Base-by-base conservation (phyloP, 2,329 filamentous ascomycete genomes). In the Cladosporium sp. region DNA sequence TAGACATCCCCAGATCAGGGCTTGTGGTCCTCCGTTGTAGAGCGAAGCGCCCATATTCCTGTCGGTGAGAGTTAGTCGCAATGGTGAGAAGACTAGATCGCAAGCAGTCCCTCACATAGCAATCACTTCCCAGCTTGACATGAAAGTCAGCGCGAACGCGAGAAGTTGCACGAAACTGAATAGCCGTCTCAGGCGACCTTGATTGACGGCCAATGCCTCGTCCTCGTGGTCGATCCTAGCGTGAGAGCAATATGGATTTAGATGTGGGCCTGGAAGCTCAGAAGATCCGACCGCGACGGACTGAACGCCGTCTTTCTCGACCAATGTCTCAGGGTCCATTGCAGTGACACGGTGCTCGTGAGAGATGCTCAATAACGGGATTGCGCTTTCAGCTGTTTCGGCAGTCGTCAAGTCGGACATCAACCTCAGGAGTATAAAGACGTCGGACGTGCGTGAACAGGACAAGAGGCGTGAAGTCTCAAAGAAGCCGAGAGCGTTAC, bases 121-220 rank as follows among this genome's bases (percentile, higher is more conserved):
- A 23, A 73, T 64, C 23, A 69, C 67, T 64, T 75, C 72, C 73
- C 73, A 75, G 40, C 69, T 71, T n/a, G 69, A 68, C 66, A 77
- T 73, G 49, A 75, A 66, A 0, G 73, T 74, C 35, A 67, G 71
- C 3, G 68, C 69, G 59, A 75, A 75, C n/a, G 72, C 73, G 7
- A 74, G 66, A 56, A 73, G 74, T n/a, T 68, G 69, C 35, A 73
- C 66, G 60, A 75, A 72, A 35, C 65, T 70, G 65, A 75, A 75
- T 61, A 71, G 73, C 16, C 73, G 72, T 65, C 72, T 52, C 46
- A 62, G 23, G 11, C 46, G 28, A 14, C 59, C 46, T 37, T 62
- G 49, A 31, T 55, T 53, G 5, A 18, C 49, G n/a, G n/a, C 46
- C 26, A 37, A 49, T 11, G 29, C 49, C n/a, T 62, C 59, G 53